Conservation (phyloP, 352 stramenopile species). For the Pythium chondricola region DNA sequence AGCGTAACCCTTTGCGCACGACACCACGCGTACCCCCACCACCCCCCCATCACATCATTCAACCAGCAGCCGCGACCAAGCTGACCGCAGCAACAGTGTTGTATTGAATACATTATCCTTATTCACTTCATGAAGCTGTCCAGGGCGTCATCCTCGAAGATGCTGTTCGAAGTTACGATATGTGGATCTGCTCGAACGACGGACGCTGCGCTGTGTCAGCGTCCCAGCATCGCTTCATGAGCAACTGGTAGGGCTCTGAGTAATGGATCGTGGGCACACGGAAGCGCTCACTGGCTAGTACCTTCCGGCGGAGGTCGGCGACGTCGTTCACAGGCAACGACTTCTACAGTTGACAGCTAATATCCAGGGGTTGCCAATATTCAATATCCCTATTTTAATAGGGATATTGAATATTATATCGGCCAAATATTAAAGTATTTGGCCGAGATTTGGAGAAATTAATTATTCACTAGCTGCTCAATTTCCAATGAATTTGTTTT, state of each 20-base stretch:
- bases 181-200: constrained; percentile 36
- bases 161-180: neutral
- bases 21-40: no score
- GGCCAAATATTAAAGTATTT: no score
- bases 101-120: no score
- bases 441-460: no score
- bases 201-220: constrained; percentile 16
- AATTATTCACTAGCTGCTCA: no score
- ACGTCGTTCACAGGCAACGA: constrained; percentile 71
- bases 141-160: constrained; percentile 13
- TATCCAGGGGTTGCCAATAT: constrained; percentile 78
- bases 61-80: no score
- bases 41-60: no score
- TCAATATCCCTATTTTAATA: constrained; percentile 87
- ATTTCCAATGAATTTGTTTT: no score
- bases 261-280: constrained; percentile 64
- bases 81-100: no score
- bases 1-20: no score
- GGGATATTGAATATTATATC: neutral
- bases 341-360: no score
- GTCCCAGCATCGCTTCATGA: constrained; percentile 70
- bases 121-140: constrained; percentile 15
- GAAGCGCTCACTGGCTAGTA: constrained; percentile 65
- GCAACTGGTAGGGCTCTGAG: constrained; percentile 40
- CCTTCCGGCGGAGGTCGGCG: constrained; percentile 63